Conservation (phyloP, 2,329 filamentous ascomycete species). For the Colletotrichum sp. region DNA sequence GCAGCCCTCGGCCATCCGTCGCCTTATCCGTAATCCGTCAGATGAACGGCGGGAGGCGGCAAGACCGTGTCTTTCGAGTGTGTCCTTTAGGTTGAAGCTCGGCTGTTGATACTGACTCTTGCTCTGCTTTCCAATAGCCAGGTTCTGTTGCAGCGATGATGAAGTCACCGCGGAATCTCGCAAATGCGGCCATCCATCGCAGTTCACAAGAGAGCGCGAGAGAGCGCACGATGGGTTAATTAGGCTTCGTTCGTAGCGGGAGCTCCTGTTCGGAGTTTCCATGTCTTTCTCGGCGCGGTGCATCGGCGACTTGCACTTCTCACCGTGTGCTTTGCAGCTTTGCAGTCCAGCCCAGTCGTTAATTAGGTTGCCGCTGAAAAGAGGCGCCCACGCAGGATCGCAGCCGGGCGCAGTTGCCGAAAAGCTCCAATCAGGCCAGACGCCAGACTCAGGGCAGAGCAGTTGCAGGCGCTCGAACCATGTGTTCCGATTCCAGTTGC, state of each 20-base stretch:
- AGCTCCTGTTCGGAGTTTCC: neutral
- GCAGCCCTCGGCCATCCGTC: neutral
- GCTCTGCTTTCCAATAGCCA: neutral
- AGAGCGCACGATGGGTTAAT: neutral
- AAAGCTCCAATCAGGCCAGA: neutral
- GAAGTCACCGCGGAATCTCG: neutral
- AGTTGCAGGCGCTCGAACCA: conserved; percentile 18
- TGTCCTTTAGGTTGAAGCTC: neutral
- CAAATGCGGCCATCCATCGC: neutral
- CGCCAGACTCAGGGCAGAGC: neutral
- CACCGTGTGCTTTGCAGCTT: neutral
- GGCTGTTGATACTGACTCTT: neutral
- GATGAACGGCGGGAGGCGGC: conserved; percentile 6
- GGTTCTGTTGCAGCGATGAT: neutral
- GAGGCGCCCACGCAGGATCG: neutral
- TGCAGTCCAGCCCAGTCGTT: neutral
- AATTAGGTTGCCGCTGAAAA: neutral
- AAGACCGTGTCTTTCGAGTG: neutral
- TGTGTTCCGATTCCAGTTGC: conserved; percentile 3
- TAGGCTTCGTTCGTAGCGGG: neutral
- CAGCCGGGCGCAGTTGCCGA: neutral
- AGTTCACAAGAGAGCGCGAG: neutral
- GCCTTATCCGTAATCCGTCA: conserved; percentile 2
- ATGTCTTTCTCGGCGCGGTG: neutral
- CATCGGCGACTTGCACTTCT: neutral